Conservation (phyloP, 2,329 filamentous ascomycete genomes). For the Penicillium sp. region DNA sequence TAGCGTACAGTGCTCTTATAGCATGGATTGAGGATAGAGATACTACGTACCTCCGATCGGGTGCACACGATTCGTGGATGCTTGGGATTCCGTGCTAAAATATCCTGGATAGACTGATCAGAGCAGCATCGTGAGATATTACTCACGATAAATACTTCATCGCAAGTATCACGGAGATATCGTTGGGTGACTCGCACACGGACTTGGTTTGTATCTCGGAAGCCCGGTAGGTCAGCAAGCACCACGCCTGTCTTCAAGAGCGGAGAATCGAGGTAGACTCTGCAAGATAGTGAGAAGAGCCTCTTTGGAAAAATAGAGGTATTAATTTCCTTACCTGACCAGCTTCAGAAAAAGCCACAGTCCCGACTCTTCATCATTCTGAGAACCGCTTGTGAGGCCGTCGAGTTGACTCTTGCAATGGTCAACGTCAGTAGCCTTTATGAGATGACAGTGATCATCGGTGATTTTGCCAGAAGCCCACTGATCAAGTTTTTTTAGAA, state of each 20-base stretch:
- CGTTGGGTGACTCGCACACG: conserved; percentile 19
- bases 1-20: not conserved
- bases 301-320: no score
- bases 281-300: conserved; percentile 1
- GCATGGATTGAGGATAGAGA: not conserved
- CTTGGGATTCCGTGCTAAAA: conserved; percentile 8
- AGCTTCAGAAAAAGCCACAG: conserved; percentile 26
- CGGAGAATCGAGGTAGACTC: conserved; percentile 21
- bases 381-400: conserved; percentile 11
- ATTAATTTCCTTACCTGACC: conserved; percentile 20
- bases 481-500: no score
- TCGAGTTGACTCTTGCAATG: conserved; percentile 18
- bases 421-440: no score
- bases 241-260: conserved; percentile 22
- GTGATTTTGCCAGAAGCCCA: no score
- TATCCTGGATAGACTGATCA: conserved; percentile 19
- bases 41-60: conserved; percentile 14
- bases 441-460: no score
- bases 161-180: conserved; percentile 21
- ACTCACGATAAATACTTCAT: conserved; percentile 24
- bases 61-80: conserved; percentile 22
- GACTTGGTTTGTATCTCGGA: conserved; percentile 23
- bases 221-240: conserved; percentile 23
- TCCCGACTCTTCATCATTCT: conserved; percentile 1
- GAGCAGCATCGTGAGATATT: conserved; percentile 19